Base-by-base conservation (phyloP, 2,329 filamentous ascomycete species). In the Aspergillus unguis region DNA sequence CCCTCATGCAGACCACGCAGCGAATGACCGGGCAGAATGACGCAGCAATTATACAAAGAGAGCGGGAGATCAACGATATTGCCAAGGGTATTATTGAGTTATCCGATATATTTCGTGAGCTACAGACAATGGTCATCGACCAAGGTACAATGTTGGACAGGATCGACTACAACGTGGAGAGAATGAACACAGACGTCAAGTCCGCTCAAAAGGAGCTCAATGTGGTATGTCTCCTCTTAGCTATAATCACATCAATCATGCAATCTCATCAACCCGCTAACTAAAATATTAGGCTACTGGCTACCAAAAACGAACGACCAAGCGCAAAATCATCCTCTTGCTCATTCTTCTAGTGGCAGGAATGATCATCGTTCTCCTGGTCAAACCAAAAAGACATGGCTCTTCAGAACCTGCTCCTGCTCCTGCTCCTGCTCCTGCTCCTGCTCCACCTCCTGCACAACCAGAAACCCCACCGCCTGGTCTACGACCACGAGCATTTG, bases 81-180 rank as follows among this genome's bases (percentile, higher is more conserved):
- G 94, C 94, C 2, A 92, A 96, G 69, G 92, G 94, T 53, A 97
- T 99, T 71, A 97, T 99, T 65, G 92, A 97, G 68, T 78, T 99
- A 6, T 90, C 92, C 3, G 94, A 96, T 69, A 90, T 99, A 46
- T 99, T 99, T 77, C 90, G 95, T 57, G 94, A 99, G 65, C 77
- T 99, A 29, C 94, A 99, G 72, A 86, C 81, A 44, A 97, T 99
- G 92, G 90, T 95, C 62, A 92, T 95, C 60, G 88, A 94, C 67
- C 88, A 94, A 71, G 90, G 90, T 48, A 94, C 90, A 10, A 88
- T 95, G 82, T 80, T 96, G 25, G 92, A 95, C 71, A 86, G 94
- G 65, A 95, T 95, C 64, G 95, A 99, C 72, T 99, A 96, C 75
- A 99, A 99, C 64, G 91, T 99, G 48, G 94, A 99, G 74, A 83